phyloP scores from a whole-genome alignment of 108 stramenopile species.

The Pseudonitzschia delicatissima region DNA sequence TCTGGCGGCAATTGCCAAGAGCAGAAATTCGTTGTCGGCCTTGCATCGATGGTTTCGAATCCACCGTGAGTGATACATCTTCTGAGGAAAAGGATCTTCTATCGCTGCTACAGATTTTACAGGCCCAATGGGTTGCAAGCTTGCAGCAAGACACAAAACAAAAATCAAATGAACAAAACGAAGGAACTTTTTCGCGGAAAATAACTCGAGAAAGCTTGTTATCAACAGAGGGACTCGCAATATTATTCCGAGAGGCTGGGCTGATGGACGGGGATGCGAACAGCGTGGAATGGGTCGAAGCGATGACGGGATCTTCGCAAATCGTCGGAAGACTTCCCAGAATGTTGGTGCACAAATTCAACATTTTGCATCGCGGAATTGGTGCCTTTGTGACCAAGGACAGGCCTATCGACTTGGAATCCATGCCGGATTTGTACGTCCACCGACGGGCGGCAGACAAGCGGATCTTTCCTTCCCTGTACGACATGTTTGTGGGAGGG shows the following conservation, averaged over 20 bases:
- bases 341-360: slow-evolving; percentile 58
- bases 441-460: slow-evolving; percentile 70
- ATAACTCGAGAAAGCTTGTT: not conserved
- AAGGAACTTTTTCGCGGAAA: not conserved
- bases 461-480: slow-evolving; percentile 75
- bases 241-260: not conserved
- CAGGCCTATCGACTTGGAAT: slow-evolving; percentile 10
- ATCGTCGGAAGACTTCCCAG: slow-evolving; percentile 54
- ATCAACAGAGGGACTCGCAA: not conserved
- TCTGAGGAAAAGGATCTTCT: not conserved
- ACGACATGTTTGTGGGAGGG: slow-evolving; percentile 88
- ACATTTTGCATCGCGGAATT: slow-evolving; percentile 75
- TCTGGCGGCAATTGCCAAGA: not conserved
- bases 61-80: not conserved
- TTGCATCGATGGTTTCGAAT: not conserved
- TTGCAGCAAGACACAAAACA: not conserved
- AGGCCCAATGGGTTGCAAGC: not conserved
- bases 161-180: not conserved
- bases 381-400: slow-evolving; percentile 66
- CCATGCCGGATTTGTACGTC: slow-evolving; percentile 46
- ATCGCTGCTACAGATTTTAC: slow-evolving; percentile 7
- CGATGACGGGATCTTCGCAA: slow-evolving; percentile 24
- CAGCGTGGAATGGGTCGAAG: slow-evolving; percentile 40
- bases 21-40: not conserved
- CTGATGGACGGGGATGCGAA: not conserved